Evolutionary conservation across 352 stramenopile species (phyloP).

Genomic region (Phytopythium kandeliae): DNA sequence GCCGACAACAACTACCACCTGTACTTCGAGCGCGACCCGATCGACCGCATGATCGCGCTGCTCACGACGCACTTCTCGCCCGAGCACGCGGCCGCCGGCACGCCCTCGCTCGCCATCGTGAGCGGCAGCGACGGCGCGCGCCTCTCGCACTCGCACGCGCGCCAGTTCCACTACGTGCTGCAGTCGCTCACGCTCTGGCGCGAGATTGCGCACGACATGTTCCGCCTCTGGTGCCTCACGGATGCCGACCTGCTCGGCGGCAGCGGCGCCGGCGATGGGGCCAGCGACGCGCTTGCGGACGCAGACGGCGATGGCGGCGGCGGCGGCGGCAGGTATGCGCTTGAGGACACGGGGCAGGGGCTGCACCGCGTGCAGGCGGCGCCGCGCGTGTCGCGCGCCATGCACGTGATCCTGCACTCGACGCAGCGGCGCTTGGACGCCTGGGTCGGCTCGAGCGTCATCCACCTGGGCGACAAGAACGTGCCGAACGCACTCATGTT

Average conservation of each 20-base stretch:
- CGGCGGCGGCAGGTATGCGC: constrained; percentile 85
- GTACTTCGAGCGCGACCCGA: constrained; percentile 96
- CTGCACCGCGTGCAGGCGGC: constrained; percentile 93
- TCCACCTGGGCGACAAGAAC: constrained; percentile 97
- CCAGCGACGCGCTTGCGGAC: neutral
- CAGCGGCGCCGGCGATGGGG: constrained; percentile 10
- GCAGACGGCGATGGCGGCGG: constrained; percentile 1
- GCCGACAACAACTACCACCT: constrained; percentile 97
- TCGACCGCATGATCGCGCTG: constrained; percentile 93
- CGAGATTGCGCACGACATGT: constrained; percentile 96
- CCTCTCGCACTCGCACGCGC: constrained; percentile 92
- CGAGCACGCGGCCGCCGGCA: constrained; percentile 50
- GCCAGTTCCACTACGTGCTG: constrained; percentile 96
- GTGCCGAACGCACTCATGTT: constrained; percentile 98
- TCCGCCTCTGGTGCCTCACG: constrained; percentile 93
- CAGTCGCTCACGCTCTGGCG: constrained; percentile 96
- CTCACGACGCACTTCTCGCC: constrained; percentile 86
- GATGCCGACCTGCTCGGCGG: constrained; percentile 91
- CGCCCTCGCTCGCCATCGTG: constrained; percentile 90
- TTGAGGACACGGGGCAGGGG: constrained; percentile 94
- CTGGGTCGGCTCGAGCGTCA: constrained; percentile 94
- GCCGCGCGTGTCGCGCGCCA: constrained; percentile 91
- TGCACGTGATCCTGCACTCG: constrained; percentile 91
- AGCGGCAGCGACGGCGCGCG: constrained; percentile 90
- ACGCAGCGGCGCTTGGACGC: constrained; percentile 68